phyloP scores from a whole-genome alignment of 2,329 filamentous ascomycete species.

The Venturiaceae sp. region DNA sequence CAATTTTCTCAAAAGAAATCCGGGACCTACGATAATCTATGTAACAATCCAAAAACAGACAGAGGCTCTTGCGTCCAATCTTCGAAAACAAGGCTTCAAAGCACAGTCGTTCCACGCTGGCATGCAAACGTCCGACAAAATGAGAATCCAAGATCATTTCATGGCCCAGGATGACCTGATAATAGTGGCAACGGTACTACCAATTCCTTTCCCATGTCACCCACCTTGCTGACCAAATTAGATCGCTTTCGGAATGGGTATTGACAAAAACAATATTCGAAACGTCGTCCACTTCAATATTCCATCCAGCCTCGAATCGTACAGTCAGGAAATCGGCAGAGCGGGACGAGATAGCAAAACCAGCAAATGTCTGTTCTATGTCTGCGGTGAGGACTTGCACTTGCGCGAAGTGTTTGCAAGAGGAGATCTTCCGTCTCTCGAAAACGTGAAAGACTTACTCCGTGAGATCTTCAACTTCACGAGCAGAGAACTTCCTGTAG shows the following conservation, averaged over 20 bases:
- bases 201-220: too few relatives aligned
- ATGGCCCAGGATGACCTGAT: constrained; percentile 58
- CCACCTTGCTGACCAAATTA: constrained; percentile 45
- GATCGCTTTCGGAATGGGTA: constrained; percentile 95
- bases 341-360: constrained; percentile 86
- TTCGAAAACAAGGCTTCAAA: constrained; percentile 59
- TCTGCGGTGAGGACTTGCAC: constrained; percentile 41
- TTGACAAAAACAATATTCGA: constrained; percentile 88
- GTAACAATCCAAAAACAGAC: constrained; percentile 58
- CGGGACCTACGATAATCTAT: constrained; percentile 51
- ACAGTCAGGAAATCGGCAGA: constrained; percentile 89
- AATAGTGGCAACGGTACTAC: constrained; percentile 25
- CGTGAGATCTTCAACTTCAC: constrained; percentile 38
- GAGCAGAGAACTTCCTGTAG: constrained; percentile 21
- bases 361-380: constrained; percentile 73
- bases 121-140: constrained; percentile 46
- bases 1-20: constrained; percentile 39
- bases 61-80: constrained; percentile 55
- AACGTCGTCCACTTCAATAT: constrained; percentile 94
- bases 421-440: constrained; percentile 46
- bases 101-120: constrained; percentile 66
- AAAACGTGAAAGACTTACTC: constrained; percentile 39
- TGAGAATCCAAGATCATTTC: constrained; percentile 40
- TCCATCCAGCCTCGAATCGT: constrained; percentile 89
- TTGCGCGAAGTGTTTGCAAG: constrained; percentile 50